Evolutionary conservation across 2,329 filamentous ascomycete genomes (phyloP).

Genomic region (Nigrograna mackinnonii): DNA sequence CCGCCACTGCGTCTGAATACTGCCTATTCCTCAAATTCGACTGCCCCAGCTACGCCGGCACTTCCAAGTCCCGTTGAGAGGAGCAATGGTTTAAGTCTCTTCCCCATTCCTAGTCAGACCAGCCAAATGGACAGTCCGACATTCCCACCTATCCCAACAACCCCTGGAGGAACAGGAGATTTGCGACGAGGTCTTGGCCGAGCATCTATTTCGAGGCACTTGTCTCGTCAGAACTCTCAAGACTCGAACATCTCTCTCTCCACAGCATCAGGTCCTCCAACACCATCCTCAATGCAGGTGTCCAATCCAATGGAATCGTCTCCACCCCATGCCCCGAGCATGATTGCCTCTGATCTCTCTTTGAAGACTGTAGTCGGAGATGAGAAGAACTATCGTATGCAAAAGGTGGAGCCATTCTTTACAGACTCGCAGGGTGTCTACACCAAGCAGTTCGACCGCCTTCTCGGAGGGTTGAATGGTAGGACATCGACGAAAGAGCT

Average conservation of each 20-base stretch:
- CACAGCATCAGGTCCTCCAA: background rate
- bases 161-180: background rate
- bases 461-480: conserved; percentile 47
- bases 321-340: conserved; percentile 2
- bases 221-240: conserved; percentile 13
- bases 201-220: conserved; percentile 4
- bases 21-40: conserved; percentile 5
- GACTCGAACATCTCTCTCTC: conserved; percentile 12
- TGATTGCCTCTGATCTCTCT: conserved; percentile 46
- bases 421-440: conserved; percentile 67
- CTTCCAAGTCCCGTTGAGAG: conserved; percentile 4
- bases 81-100: conserved; percentile 9
- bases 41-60: conserved; percentile 5
- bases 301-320: conserved; percentile 1
- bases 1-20: conserved; percentile 9
- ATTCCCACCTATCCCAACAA: background rate
- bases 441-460: conserved; percentile 46
- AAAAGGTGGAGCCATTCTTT: conserved; percentile 70
- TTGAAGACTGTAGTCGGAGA: conserved; percentile 62
- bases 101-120: conserved; percentile 11
- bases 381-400: conserved; percentile 64
- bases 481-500: conserved; percentile 61
- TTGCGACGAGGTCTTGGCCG: conserved; percentile 7
- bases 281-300: background rate
- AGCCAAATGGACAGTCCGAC: background rate